Conservation (phyloP, 2,329 filamentous ascomycete species). For the Fusarium sp. region DNA sequence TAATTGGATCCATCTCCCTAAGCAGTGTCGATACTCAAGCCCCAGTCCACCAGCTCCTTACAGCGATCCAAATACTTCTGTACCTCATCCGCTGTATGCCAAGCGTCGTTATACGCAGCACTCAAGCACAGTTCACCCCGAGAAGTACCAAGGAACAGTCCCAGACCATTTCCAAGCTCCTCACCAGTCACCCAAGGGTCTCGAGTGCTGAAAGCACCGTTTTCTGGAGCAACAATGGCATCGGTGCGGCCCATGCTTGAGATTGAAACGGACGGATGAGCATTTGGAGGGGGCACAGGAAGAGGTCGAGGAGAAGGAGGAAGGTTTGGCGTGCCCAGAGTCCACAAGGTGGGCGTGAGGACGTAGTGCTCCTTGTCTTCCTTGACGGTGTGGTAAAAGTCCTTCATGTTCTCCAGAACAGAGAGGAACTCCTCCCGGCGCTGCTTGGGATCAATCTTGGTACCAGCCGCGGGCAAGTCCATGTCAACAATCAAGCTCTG, state of each 20-base stretch:
- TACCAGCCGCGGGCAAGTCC: not conserved
- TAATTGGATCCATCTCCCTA: not conserved
- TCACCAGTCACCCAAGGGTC: conserved; percentile 60
- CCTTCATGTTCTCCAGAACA: conserved; percentile 40
- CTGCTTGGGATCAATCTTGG: fast-evolving
- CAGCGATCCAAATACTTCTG: conserved; percentile 41
- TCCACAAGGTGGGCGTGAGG: conserved; percentile 42
- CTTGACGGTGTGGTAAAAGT: conserved; percentile 46
- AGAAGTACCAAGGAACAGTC: conserved; percentile 56
- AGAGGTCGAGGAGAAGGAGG: conserved; percentile 17
- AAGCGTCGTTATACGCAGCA: conserved; percentile 57
- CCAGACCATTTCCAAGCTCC: conserved; percentile 54
- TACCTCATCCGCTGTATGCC: conserved; percentile 47
- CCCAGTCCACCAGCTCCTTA: conserved; percentile 4
- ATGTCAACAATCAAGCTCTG: conserved; percentile 45
- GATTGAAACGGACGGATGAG: conserved; percentile 45
- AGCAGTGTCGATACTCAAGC: not conserved
- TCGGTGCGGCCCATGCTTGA: conserved; percentile 54
- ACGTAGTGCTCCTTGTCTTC: conserved; percentile 47
- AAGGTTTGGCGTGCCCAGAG: conserved; percentile 19
- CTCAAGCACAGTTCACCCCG: conserved; percentile 52
- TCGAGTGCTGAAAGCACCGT: conserved; percentile 44
- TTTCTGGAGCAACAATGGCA: conserved; percentile 44
- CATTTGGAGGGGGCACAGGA: conserved; percentile 43
- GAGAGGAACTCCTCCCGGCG: conserved; percentile 37